phyloP scores from a whole-genome alignment of 805 yeast species.

The Priceomyces melissophilus region DNA sequence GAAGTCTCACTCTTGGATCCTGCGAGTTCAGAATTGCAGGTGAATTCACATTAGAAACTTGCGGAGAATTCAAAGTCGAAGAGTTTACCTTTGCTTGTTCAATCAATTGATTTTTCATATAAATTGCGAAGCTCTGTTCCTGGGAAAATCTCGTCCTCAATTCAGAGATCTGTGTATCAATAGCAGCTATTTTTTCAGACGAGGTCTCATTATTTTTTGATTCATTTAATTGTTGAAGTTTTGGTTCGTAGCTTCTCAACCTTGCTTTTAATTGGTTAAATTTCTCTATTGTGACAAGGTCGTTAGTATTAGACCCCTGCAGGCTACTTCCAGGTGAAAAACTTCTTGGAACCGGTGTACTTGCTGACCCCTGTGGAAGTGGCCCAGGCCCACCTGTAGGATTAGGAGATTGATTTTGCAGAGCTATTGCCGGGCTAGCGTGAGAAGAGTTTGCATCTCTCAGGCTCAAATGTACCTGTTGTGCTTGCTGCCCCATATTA shows the following conservation, averaged over 20 bases:
- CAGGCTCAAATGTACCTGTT: neutral
- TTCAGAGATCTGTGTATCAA: constrained; percentile 49
- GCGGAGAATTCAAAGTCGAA: constrained; percentile 2
- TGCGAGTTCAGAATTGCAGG: constrained; percentile 9
- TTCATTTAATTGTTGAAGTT: constrained; percentile 48
- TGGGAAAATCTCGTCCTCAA: constrained; percentile 45
- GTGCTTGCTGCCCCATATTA: neutral
- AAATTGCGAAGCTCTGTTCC: constrained; percentile 49
- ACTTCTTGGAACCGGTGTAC: constrained; percentile 1
- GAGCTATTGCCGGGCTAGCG: neutral
- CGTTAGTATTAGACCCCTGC: constrained; percentile 6
- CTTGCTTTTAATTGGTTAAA: constrained; percentile 44
- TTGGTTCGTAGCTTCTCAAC: constrained; percentile 48
- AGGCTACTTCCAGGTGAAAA: constrained; percentile 5
- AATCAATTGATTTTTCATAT: constrained; percentile 40
- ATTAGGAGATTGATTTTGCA: constrained; percentile 6
- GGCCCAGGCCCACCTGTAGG: constrained; percentile 1
- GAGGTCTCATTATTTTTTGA: constrained; percentile 43
- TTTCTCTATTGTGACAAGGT: constrained; percentile 31
- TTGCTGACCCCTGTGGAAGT: constrained; percentile 3
- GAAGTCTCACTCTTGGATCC: constrained; percentile 5
- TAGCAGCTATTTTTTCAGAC: constrained; percentile 41
- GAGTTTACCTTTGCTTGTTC: constrained; percentile 24
- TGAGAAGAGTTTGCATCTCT: no score
- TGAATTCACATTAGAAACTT: constrained; percentile 6